These are phyloP conservation scores for Acacia acuminata DNA, from an alignment of 306 rosid genomes.

Conservation along the genomic window DNA sequence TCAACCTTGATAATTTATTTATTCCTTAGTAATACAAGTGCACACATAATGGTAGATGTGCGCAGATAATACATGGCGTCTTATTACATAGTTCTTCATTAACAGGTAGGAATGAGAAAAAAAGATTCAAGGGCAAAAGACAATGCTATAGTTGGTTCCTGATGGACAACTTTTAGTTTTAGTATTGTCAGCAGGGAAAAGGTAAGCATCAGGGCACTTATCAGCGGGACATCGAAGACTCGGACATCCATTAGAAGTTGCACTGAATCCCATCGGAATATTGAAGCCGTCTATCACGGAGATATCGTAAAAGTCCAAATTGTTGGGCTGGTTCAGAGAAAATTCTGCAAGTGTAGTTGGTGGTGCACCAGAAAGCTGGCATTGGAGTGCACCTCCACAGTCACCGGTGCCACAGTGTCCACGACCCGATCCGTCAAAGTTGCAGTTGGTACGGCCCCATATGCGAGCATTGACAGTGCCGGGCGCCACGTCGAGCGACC, in stretches of 20 bases:
- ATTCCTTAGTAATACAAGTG: too few relatives aligned
- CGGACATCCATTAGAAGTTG: neutral
- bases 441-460: constrained; percentile 32
- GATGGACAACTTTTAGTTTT: constrained; percentile 32
- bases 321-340: constrained; percentile 32
- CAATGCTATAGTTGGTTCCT: constrained; percentile 46
- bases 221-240: constrained; percentile 33
- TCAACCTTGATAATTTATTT: too few relatives aligned
- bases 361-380: constrained; percentile 39
- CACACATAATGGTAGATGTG: too few relatives aligned
- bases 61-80: too few relatives aligned
- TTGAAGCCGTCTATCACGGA: constrained; percentile 49
- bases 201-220: constrained; percentile 38
- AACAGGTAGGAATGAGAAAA: too few relatives aligned
- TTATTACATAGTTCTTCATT: too few relatives aligned
- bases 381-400: constrained; percentile 37
- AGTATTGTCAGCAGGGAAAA: constrained; percentile 43
- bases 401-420: constrained; percentile 61
- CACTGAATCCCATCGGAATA: constrained; percentile 45
- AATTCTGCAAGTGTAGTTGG: constrained; percentile 58
- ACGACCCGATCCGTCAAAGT: constrained; percentile 39
- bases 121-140: constrained; percentile 24
- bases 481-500: neutral
- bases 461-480: neutral
- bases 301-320: constrained; percentile 43